Base-by-base conservation (phyloP, 2,329 filamentous ascomycete species). In the Ophiostoma ulmi region DNA sequence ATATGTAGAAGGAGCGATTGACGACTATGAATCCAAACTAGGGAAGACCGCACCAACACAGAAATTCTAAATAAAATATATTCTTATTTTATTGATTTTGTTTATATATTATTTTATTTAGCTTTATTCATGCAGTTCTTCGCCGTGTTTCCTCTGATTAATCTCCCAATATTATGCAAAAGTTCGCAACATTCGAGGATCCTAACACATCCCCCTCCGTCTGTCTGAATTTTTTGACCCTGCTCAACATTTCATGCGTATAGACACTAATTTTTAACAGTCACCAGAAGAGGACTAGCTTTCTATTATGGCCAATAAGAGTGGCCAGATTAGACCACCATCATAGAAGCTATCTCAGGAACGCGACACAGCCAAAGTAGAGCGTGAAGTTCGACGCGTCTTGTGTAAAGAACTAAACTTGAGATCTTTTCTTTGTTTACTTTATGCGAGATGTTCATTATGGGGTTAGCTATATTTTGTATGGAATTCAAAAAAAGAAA, bases 1-100 rank as follows among this genome's bases (percentile, higher is more conserved):
- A 84, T 35, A 87, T 80, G 36, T 75, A 72, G 70, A 83, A 84
- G 65, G 26, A 36, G 39, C 17, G 17, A 39, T 14, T 39, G 20
- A 31, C 13, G 41, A 61, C 22, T 36, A 20, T 58, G 22, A 58
- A 6, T 58, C 52, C 52, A 58, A 26, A 14, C 4, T 11, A 58
- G 22, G n/a, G 10, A 58, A 64, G 26, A 64, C 31, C 31, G 61
- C 31, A n/a, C 6, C 35, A 8, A 36, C 61, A 8, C 58, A 22
- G 10, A 63, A 58, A 26, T 13, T 26, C 11, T 58, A 26, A 22
- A 55, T 11, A 44, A 10, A 44, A 44, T 13, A 44, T 44, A 10
- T 44, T 14, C 5, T 3, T 44, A 31, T n/a, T 58, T 8, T 1
- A 58, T 58, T 14, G 14, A 26, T 8, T 35, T 17, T 63, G 3